These are phyloP conservation scores for Saccharum spontaneum DNA, from an alignment of 176 grass and related monocot species.

Conservation along the genomic window DNA sequence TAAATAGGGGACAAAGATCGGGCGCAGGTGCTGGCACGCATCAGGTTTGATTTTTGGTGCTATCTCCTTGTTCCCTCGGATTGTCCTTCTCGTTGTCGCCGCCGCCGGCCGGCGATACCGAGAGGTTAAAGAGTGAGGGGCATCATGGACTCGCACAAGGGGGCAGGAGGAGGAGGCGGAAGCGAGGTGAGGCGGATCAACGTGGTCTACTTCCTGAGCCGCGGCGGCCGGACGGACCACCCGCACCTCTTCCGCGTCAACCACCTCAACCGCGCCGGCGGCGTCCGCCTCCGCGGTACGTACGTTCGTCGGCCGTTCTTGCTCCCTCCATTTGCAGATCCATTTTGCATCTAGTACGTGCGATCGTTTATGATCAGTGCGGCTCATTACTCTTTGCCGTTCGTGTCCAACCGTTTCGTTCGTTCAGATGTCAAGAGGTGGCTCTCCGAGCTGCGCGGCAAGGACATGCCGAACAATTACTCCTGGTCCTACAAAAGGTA, in stretches of 20 bases:
- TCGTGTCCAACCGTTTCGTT: background rate
- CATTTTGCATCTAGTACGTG: background rate
- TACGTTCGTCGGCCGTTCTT: no score
- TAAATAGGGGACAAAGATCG: slow-evolving; percentile 19
- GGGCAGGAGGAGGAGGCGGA: background rate
- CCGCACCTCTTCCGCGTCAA: slow-evolving; percentile 76
- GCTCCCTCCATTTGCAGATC: background rate
- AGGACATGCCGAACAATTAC: slow-evolving; percentile 56
- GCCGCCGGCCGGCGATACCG: slow-evolving; percentile 6
- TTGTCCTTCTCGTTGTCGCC: slow-evolving; percentile 15
- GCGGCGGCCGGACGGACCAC: slow-evolving; percentile 56
- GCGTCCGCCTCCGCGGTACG: slow-evolving; percentile 67
- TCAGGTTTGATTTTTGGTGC: background rate
- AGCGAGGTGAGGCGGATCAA: slow-evolving; percentile 58
- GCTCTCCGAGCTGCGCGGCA: slow-evolving; percentile 71
- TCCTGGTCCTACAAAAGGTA: slow-evolving; percentile 79
- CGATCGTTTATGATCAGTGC: background rate
- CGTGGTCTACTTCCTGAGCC: slow-evolving; percentile 75
- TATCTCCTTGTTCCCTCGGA: slow-evolving; percentile 11
- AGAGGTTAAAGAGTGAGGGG: background rate
- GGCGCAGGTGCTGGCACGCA: background rate
- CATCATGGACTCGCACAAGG: slow-evolving; percentile 20
- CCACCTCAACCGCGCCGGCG: slow-evolving; percentile 46
- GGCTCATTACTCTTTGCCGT: background rate
- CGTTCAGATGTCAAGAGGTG: slow-evolving; percentile 72